phyloP scores from a whole-genome alignment of 176 grass and related monocot genomes.

The Chloris gayana region DNA sequence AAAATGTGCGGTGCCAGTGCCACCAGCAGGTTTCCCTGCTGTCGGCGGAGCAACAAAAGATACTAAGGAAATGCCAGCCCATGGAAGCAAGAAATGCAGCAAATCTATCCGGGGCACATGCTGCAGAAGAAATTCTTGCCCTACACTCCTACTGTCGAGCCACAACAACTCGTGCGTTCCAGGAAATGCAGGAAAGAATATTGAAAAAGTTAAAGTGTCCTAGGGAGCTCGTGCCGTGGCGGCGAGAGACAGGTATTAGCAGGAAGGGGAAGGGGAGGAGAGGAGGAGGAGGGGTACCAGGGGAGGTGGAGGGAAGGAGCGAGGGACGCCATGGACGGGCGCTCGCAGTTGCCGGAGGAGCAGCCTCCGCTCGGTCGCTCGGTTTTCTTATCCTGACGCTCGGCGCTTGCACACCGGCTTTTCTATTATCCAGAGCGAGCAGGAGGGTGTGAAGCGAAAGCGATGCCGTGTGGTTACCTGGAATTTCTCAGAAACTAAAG shows the following conservation, averaged over 20 bases:
- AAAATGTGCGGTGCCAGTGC: not conserved
- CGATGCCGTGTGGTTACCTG: no score
- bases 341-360: constrained; percentile 29
- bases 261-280: not conserved
- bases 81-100: not conserved
- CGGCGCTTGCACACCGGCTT: not conserved
- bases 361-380: constrained; percentile 37
- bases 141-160: not conserved
- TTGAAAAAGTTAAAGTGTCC: not conserved
- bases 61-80: not conserved
- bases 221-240: not conserved
- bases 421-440: constrained; percentile 25
- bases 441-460: not conserved
- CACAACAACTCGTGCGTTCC: not conserved
- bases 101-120: not conserved
- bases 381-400: constrained; percentile 39
- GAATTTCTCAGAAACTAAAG: no score
- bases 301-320: constrained; percentile 55
- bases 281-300: constrained; percentile 33
- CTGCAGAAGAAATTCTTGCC: not conserved
- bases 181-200: not conserved
- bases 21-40: not conserved
- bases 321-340: constrained; percentile 57
- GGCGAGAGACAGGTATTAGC: not conserved
- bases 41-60: not conserved